Evolutionary conservation across 1,284 basidiomycete species (phyloP).

Genomic region (Lignosus rhinocerotis): DNA sequence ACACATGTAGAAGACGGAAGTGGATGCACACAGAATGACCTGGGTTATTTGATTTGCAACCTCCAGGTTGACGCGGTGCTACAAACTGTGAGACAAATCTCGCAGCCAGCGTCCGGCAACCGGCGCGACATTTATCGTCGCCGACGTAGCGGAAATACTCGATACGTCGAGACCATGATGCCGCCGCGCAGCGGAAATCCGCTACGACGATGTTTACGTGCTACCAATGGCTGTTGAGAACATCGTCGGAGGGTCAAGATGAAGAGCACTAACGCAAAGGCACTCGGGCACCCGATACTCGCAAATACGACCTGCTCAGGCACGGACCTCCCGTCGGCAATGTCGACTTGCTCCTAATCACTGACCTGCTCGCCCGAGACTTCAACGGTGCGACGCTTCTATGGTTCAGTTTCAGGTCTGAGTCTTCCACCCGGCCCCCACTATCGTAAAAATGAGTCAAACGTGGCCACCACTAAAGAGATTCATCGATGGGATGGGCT

Average conservation of each 20-base stretch:
- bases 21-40: conserved; percentile 8
- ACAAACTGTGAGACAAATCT: background rate
- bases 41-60: conserved; percentile 24
- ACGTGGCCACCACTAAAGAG: background rate
- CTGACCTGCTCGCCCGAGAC: background rate
- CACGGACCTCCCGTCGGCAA: background rate
- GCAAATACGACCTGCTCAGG: conserved; percentile 1
- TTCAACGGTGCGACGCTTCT: background rate
- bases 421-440: conserved; percentile 12
- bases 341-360: conserved; percentile 1
- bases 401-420: background rate
- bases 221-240: background rate
- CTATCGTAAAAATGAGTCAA: background rate
- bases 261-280: conserved; percentile 1
- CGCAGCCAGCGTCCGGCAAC: too few species aligned
- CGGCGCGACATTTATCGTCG: too few species aligned
- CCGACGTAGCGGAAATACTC: too few species aligned
- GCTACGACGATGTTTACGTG: background rate
- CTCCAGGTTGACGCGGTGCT: background rate
- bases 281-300: conserved; percentile 8
- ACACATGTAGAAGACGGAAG: background rate
- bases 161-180: too few species aligned
- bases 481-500: background rate
- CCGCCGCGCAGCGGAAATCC: too few species aligned
- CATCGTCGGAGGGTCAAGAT: background rate